Evolutionary conservation across 129 eudicot species (phyloP), one percentile per base, ranked within the genome.

Genomic region (Scalesia atractyloides): DNA sequence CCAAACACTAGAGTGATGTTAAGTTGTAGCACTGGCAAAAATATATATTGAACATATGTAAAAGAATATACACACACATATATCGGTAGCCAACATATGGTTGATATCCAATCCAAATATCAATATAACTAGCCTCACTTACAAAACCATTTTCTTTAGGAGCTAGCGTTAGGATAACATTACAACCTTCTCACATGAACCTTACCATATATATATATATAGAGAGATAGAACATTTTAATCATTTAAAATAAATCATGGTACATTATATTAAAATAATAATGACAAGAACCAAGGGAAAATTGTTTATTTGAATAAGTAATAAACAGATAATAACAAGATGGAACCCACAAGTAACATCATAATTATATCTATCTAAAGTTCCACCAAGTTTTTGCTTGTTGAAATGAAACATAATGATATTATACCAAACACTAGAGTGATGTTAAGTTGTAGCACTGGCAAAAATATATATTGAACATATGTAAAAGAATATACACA

Each of bases 261-360:
- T 58, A 58, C 68, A 58, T 72, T 43, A 58, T n/a, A n/a, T n/a
- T n/a, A n/a, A 58, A 72, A 58, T 13, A 71, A 71, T 71, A 72
- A 14, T 59, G 68, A 58, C 47, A 24, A 22, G 76, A 44, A 72
- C 59, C 68, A 59, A 58, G 68, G 76, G 46, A 59, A 57, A 72
- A 36, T 44, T 54, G 20, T 56, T 71, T 20, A 57, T 20, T 54
- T 58, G 5, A 9, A 26, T 58, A 19, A 72, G 44, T 39, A 59
- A 46, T 24, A 72, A 43, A 43, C 10, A 58, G 44, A 44, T 2
- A 22, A 13, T 72, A 41, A 61, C 49, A 22, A 10, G 57, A 44
- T 51, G 66, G 56, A 71, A 71, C 66, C 75, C 75, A 71, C 75
- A 54, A 16, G 19, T 24, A 33, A 37, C 64, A 52, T 4, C 17